phyloP scores from a whole-genome alignment of 2,329 filamentous ascomycete species.

The Xylariales sp. region DNA sequence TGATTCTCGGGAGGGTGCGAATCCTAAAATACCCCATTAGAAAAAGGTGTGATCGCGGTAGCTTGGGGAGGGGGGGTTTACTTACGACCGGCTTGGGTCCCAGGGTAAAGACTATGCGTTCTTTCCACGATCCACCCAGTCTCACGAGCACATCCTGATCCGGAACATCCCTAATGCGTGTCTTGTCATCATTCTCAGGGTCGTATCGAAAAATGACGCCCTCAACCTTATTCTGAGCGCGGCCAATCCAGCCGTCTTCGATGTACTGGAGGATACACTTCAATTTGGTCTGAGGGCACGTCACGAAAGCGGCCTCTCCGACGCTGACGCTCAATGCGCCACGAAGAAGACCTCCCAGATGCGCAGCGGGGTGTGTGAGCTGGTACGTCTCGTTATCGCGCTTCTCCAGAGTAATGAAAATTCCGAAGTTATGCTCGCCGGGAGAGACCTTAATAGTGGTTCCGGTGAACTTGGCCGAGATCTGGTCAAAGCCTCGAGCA shows the following conservation, averaged over 20 bases:
- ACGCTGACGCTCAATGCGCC: constrained; percentile 89
- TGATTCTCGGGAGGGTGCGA: constrained; percentile 54
- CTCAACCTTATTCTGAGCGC: constrained; percentile 85
- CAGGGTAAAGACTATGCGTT: constrained; percentile 58
- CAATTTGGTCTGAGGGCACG: constrained; percentile 82
- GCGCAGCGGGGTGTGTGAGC: constrained; percentile 89
- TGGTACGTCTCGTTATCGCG: constrained; percentile 88
- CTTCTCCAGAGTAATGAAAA: constrained; percentile 83
- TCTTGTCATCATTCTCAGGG: constrained; percentile 77
- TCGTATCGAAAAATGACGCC: constrained; percentile 90
- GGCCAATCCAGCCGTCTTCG: constrained; percentile 92
- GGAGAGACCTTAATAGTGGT: constrained; percentile 89
- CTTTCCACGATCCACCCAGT: constrained; percentile 83
- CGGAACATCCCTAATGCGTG: constrained; percentile 77
- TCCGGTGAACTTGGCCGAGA: constrained; percentile 96
- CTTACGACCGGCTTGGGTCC: constrained; percentile 59
- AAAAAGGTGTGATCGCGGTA: too few species aligned
- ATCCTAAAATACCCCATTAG: constrained; percentile 22
- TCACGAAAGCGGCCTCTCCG: constrained; percentile 82
- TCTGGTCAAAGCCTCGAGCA: constrained; percentile 89
- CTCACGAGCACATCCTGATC: constrained; percentile 79
- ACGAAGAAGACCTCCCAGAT: constrained; percentile 81
- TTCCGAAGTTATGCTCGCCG: constrained; percentile 90
- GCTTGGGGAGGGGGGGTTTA: constrained; percentile 17
- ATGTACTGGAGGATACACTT: constrained; percentile 92